A percentile compares a stretch with the other conserved stretches of the same genome.
Conservation (phyloP, 2,329 filamentous ascomycete genomes). For the Bipolaris victoriae region DNA sequence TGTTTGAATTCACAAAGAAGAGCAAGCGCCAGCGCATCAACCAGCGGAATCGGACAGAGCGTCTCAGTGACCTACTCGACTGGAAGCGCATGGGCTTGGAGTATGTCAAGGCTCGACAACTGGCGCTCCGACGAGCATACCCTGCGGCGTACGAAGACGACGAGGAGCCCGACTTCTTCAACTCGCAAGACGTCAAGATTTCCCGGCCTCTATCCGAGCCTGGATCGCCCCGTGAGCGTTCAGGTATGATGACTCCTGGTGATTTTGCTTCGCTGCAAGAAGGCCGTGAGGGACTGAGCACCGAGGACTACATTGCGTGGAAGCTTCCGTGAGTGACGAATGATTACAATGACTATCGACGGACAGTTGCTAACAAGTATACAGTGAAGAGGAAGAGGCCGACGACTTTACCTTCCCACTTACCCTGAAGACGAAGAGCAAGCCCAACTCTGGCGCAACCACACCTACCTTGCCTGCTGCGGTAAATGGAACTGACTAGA, state of each 20-base stretch:
- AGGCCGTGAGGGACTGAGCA: slow-evolving; percentile 87
- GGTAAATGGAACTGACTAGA: slow-evolving; percentile 39
- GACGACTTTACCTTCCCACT: slow-evolving; percentile 77
- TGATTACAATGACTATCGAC: not conserved
- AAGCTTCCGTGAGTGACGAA: slow-evolving; percentile 83
- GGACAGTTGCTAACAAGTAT: slow-evolving; percentile 36
- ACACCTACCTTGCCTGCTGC: slow-evolving; percentile 35
- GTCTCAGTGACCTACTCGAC: slow-evolving; percentile 90
- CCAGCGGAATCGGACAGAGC: slow-evolving; percentile 95
- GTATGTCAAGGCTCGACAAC: slow-evolving; percentile 95
- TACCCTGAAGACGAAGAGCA: slow-evolving; percentile 62
- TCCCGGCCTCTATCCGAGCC: slow-evolving; percentile 92
- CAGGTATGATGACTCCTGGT: slow-evolving; percentile 98
- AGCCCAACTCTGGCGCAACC: slow-evolving; percentile 37
- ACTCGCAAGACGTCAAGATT: slow-evolving; percentile 92
- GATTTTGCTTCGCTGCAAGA: slow-evolving; percentile 98
- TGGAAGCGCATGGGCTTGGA: slow-evolving; percentile 99
- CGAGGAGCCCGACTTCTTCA: slow-evolving; percentile 88
- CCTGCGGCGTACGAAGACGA: slow-evolving; percentile 78
- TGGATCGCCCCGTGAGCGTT: slow-evolving; percentile 86
- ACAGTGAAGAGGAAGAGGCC: slow-evolving; percentile 82
- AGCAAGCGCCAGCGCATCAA: slow-evolving; percentile 97
- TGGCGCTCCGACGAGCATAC: slow-evolving; percentile 90
- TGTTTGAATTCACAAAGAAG: slow-evolving; percentile 94
- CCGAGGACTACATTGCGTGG: slow-evolving; percentile 98